Evolutionary conservation across 495 filamentous ascomycete genomes (phyloP), one percentile per base, ranked within the genome.

Genomic region (Talaromyces liani): DNA sequence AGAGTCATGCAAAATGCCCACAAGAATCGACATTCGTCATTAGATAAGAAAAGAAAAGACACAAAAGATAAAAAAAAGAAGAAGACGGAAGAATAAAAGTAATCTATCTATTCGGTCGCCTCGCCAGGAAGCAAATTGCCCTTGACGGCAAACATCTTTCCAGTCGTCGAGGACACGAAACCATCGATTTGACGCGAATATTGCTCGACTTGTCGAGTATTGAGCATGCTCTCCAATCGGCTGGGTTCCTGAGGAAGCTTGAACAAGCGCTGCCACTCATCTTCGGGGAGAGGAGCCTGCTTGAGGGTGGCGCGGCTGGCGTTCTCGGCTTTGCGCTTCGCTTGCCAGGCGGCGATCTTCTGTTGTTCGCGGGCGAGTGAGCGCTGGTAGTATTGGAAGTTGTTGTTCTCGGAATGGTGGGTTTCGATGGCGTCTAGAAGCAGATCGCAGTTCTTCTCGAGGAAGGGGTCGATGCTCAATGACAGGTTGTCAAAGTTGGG

Each of bases 91-190:
- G 45, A 22, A 62, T 54, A 27, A 54, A 6, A 54, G 8, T n/a
- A 24, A 10, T 70, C 45, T 73, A 78, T 71, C 78, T 65, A 65
- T 58, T 65, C 77, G 68, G 72, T 76, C 57, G 68, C 70, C 76
- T 81, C 79, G 47, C 75, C 75, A 25, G 81, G 81, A 69, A 84
- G 67, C 56, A 84, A 69, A 68, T 83, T 84, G 27, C 91, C 91
- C 80, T 93, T 88, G 56, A 96, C 92, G 22, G 91, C 94, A 75
- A 98, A 98, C 95, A 98, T 97, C 88, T 98, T 98, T 29, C 91
- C 85, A 60, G 88, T 94, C 61, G 94, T 88, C 58, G 82, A 87
- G 33, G 93, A 92, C 53, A 92, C 90, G 72, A 98, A 98, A n/a
- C 89, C 91, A 80, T 98, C 94, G 59, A 98, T 87, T 80, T 97